Percentiles rank a stretch among this genome's conserved stretches.
phyloP scores from a whole-genome alignment of 805 yeast species.

The Lachancea sp. region DNA sequence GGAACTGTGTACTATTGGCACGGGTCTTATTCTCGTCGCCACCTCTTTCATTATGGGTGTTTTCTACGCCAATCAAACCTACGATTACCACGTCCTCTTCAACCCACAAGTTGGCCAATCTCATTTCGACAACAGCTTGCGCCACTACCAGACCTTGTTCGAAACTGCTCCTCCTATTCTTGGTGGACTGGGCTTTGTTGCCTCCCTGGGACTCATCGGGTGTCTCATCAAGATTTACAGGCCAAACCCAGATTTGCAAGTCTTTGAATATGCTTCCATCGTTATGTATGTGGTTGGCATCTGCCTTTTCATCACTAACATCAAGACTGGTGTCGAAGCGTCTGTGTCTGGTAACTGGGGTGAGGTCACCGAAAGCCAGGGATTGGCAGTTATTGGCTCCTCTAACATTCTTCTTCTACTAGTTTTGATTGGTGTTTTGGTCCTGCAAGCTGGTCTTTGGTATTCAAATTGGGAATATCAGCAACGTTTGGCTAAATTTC shows the following conservation, averaged over 20 bases:
- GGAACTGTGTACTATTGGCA: conserved; percentile 29
- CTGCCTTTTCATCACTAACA: conserved; percentile 78
- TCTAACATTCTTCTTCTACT: conserved; percentile 70
- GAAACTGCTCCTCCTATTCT: conserved; percentile 42
- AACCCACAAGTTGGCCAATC: conserved; percentile 41
- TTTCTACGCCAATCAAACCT: conserved; percentile 71
- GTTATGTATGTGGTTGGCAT: conserved; percentile 65
- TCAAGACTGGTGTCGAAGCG: conserved; percentile 71
- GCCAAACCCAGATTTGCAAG: conserved; percentile 78
- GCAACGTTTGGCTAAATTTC: conserved; percentile 32
- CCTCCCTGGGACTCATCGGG: conserved; percentile 65
- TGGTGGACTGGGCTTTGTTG: conserved; percentile 53
- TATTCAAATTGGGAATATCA: conserved; percentile 65
- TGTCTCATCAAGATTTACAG: conserved; percentile 71
- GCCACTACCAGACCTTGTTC: conserved; percentile 74
- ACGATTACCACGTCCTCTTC: conserved; percentile 75
- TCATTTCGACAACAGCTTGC: conserved; percentile 55
- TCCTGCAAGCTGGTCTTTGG: conserved; percentile 83
- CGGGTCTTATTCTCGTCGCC: conserved; percentile 33
- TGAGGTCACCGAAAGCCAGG: conserved; percentile 80
- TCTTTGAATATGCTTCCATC: conserved; percentile 85
- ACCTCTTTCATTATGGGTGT: conserved; percentile 78
- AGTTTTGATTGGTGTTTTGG: conserved; percentile 68
- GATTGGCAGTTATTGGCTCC: conserved; percentile 88
- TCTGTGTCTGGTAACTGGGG: conserved; percentile 81